Conservation (phyloP, 805 yeast genomes). For the Yarrowia sp. region DNA sequence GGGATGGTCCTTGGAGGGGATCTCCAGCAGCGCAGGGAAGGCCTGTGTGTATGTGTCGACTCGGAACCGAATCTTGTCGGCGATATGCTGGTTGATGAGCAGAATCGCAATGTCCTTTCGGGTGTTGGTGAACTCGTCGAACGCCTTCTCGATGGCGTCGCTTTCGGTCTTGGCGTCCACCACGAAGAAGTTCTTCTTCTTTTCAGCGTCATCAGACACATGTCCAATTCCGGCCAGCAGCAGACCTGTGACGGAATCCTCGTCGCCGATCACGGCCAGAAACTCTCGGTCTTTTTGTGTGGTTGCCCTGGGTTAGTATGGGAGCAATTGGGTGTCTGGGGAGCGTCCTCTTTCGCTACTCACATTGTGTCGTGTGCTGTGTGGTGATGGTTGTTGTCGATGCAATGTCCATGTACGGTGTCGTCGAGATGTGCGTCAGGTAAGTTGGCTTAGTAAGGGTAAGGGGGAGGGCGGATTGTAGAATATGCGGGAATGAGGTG, state of each 20-base stretch:
- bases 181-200: slow-evolving; percentile 74
- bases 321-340: not conserved
- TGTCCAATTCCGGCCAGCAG: slow-evolving; percentile 95
- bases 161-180: slow-evolving; percentile 76
- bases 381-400: not conserved
- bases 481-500: too few relatives aligned
- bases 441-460: slow-evolving; percentile 21
- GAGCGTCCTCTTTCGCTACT: not conserved
- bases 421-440: slow-evolving; percentile 15
- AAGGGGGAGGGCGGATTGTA: not conserved
- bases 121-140: slow-evolving; percentile 65
- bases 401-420: not conserved
- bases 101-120: slow-evolving; percentile 91
- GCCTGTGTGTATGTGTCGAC: slow-evolving; percentile 86
- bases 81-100: slow-evolving; percentile 90
- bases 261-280: slow-evolving; percentile 95
- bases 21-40: slow-evolving; percentile 94
- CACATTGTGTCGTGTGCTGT: slow-evolving; percentile 10
- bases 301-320: slow-evolving; percentile 23
- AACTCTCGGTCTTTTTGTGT: slow-evolving; percentile 59
- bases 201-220: slow-evolving; percentile 53
- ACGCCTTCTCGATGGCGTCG: slow-evolving; percentile 72
- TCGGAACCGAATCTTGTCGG: slow-evolving; percentile 78
- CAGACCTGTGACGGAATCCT: slow-evolving; percentile 95
- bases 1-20: slow-evolving; percentile 98